phyloP scores from a whole-genome alignment of 2,329 filamentous ascomycete genomes.

The Pyrenophora tritici-repentis region DNA sequence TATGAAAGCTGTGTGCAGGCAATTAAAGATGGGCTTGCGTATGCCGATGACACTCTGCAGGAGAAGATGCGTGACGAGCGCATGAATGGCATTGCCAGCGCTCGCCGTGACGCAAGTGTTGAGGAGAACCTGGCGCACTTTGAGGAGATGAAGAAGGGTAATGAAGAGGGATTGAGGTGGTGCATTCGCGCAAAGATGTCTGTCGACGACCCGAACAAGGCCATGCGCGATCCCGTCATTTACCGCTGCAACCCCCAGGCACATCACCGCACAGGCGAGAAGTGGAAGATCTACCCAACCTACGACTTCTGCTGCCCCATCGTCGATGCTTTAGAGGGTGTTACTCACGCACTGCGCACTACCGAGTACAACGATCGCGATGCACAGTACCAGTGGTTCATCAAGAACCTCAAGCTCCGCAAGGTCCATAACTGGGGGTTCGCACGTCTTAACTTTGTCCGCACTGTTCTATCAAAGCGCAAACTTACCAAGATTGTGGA shows the following conservation, averaged over 20 bases:
- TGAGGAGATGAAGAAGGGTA: slow-evolving; percentile 89
- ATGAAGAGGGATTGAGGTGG: slow-evolving; percentile 77
- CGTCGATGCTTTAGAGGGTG: slow-evolving; percentile 78
- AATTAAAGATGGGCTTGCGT: slow-evolving; percentile 85
- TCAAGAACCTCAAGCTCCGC: slow-evolving; percentile 73
- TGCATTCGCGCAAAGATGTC: slow-evolving; percentile 96
- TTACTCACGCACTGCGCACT: slow-evolving; percentile 81
- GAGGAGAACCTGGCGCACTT: slow-evolving; percentile 88
- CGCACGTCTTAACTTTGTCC: slow-evolving; percentile 80
- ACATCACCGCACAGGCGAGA: slow-evolving; percentile 78
- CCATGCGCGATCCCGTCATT: slow-evolving; percentile 94
- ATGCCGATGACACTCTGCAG: slow-evolving; percentile 91
- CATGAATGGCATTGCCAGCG: slow-evolving; percentile 81
- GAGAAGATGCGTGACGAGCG: slow-evolving; percentile 86
- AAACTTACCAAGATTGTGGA: slow-evolving; percentile 86
- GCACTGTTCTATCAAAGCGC: slow-evolving; percentile 81
- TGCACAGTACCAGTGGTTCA: slow-evolving; percentile 85
- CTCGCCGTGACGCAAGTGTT: slow-evolving; percentile 74
- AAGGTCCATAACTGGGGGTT: slow-evolving; percentile 87
- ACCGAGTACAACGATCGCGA: slow-evolving; percentile 89
- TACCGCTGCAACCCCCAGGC: slow-evolving; percentile 82
- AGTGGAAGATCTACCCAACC: slow-evolving; percentile 85
- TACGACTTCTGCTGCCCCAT: slow-evolving; percentile 87
- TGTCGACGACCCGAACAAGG: slow-evolving; percentile 89
- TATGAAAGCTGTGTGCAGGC: slow-evolving; percentile 84